phyloP scores from a whole-genome alignment of 225 moss, liverwort and hornwort genomes.

The Climacium dendroides region DNA sequence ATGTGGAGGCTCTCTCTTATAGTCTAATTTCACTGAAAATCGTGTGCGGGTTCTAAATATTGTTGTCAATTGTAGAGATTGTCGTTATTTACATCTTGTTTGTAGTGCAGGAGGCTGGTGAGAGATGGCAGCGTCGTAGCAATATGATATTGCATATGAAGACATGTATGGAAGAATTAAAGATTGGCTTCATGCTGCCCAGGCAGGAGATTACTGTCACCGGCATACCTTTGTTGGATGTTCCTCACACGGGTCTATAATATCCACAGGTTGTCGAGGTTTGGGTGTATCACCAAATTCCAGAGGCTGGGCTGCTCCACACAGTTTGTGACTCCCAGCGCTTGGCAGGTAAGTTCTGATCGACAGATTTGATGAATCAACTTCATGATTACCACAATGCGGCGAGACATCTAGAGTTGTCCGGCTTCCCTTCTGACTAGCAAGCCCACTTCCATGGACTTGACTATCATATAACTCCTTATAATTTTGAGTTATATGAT shows the following conservation, averaged over 20 bases:
- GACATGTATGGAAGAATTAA: slow-evolving; percentile 66
- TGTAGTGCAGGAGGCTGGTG: slow-evolving; percentile 74
- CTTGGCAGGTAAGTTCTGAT: slow-evolving; percentile 9
- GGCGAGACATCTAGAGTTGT: not conserved
- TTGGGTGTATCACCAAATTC: not conserved
- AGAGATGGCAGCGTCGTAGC: slow-evolving; percentile 96
- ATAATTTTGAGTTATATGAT: not conserved
- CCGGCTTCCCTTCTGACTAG: not conserved
- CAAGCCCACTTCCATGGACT: not conserved
- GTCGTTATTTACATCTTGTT: not conserved
- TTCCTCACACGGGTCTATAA: slow-evolving; percentile 30
- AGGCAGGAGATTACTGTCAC: slow-evolving; percentile 89
- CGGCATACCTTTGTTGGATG: slow-evolving; percentile 83
- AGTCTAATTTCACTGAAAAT: not conserved
- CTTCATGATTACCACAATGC: not conserved
- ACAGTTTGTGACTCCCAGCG: not conserved
- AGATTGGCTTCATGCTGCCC: slow-evolving; percentile 81
- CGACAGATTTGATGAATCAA: not conserved
- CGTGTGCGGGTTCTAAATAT: not conserved
- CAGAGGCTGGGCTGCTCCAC: not conserved
- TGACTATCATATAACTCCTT: not conserved
- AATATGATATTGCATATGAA: slow-evolving; percentile 99
- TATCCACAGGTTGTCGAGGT: not conserved
- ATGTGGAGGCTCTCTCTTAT: not conserved
- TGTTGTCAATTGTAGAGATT: not conserved